These are phyloP conservation scores for Lipomyces yarrowii DNA, from an alignment of 1,139 yeast genomes.

Conservation along the genomic window DNA sequence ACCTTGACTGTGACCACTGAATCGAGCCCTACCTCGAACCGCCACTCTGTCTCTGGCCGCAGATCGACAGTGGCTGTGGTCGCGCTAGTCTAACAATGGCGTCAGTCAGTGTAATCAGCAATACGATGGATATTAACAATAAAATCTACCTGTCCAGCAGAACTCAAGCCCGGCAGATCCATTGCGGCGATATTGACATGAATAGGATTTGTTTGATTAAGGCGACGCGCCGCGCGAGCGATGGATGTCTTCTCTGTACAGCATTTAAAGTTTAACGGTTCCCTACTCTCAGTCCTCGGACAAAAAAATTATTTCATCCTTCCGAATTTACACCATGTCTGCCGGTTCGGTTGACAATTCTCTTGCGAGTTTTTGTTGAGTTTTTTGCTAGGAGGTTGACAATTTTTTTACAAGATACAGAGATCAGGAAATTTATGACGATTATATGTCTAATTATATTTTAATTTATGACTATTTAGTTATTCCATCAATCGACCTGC, in stretches of 20 bases:
- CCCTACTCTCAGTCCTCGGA: neutral
- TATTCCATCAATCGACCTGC: too few species aligned
- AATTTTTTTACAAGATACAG: too few species aligned
- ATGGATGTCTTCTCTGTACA: too few species aligned
- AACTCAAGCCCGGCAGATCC: slow-evolving; percentile 15
- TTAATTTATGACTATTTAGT: too few species aligned
- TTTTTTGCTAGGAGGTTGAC: too few species aligned
- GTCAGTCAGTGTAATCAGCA: neutral
- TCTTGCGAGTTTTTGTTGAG: too few species aligned
- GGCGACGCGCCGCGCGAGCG: neutral
- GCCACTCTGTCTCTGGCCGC: slow-evolving; percentile 61
- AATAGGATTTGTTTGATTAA: neutral
- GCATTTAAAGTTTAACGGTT: neutral
- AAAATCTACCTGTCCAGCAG: slow-evolving; percentile 4
- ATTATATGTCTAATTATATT: too few species aligned
- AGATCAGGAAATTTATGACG: too few species aligned
- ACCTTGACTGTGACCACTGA: slow-evolving; percentile 60
- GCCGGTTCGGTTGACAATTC: too few species aligned
- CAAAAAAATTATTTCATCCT: too few species aligned
- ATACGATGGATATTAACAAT: neutral
- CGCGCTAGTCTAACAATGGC: neutral
- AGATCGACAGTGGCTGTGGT: slow-evolving; percentile 9
- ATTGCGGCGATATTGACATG: slow-evolving; percentile 1
- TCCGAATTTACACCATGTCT: too few species aligned
- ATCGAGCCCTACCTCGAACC: slow-evolving; percentile 71